A percentile compares a stretch with the other conserved stretches of the same genome.
These are phyloP conservation scores for Backusella psychrophila DNA, from an alignment of 192 early-diverging fungal species.

Conservation along the genomic window DNA sequence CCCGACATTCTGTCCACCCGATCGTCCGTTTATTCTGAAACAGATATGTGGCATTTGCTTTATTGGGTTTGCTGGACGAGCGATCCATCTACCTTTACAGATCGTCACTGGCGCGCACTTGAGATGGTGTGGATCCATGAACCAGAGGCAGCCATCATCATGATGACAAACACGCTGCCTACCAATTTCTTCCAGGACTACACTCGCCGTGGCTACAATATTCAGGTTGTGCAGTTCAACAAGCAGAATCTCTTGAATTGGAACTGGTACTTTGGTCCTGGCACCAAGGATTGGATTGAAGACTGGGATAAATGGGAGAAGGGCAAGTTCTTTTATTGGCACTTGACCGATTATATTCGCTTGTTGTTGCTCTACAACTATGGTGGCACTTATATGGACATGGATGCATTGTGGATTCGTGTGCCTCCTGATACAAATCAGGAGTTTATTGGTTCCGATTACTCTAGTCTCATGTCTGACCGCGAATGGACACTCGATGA, in stretches of 20 bases:
- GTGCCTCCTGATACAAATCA: slow-evolving; percentile 44
- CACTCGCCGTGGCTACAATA: slow-evolving; percentile 49
- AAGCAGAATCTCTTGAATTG: slow-evolving; percentile 49
- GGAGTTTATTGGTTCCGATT: slow-evolving; percentile 59
- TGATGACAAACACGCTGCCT: slow-evolving; percentile 50
- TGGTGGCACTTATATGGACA: slow-evolving; percentile 64
- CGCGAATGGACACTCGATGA: slow-evolving; percentile 51
- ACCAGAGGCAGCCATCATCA: slow-evolving; percentile 51
- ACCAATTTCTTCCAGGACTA: slow-evolving; percentile 51
- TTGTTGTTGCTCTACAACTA: slow-evolving; percentile 54
- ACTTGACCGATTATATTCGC: slow-evolving; percentile 55
- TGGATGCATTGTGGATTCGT: slow-evolving; percentile 60
- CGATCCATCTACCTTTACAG: slow-evolving; percentile 47
- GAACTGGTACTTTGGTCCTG: slow-evolving; percentile 56
- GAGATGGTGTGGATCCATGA: slow-evolving; percentile 59
- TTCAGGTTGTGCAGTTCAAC: slow-evolving; percentile 52
- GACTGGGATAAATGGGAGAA: slow-evolving; percentile 55
- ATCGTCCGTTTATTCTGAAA: slow-evolving; percentile 53
- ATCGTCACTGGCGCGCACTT: slow-evolving; percentile 54
- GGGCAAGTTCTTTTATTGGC: slow-evolving; percentile 48
- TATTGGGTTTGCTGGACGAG: slow-evolving; percentile 63
- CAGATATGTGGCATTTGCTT: slow-evolving; percentile 53
- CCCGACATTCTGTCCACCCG: slow-evolving; percentile 42
- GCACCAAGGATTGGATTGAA: slow-evolving; percentile 50
- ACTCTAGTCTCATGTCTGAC: slow-evolving; percentile 42